phyloP scores from a whole-genome alignment of 352 stramenopile genomes.

The Lagenidium sp. region DNA sequence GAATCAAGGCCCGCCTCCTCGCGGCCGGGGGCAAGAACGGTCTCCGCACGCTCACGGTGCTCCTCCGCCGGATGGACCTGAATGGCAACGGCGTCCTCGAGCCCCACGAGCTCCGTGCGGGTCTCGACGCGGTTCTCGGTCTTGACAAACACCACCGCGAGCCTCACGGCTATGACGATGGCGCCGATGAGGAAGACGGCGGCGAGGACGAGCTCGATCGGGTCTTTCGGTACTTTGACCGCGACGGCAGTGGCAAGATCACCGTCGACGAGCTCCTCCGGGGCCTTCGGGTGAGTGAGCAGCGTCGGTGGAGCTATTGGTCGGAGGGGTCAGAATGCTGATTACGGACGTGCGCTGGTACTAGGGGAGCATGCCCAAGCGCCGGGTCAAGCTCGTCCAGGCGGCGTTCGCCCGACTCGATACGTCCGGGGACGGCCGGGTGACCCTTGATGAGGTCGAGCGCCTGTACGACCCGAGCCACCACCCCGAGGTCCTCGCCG shows the following conservation, averaged over 20 bases:
- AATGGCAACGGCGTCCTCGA: conserved; percentile 72
- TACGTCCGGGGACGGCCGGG: conserved; percentile 46
- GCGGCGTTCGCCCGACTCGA: conserved; percentile 75
- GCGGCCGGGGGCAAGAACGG: conserved; percentile 62
- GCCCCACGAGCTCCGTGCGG: conserved; percentile 56
- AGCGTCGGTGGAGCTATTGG: not conserved
- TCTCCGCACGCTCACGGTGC: conserved; percentile 52
- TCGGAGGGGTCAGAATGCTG: too few relatives aligned
- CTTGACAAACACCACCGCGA: conserved; percentile 9
- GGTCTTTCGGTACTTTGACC: conserved; percentile 73
- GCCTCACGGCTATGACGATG: too few relatives aligned
- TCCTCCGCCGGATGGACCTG: conserved; percentile 71
- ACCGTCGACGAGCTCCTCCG: conserved; percentile 87
- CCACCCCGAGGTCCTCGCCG: conserved; percentile 74
- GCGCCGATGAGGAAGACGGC: too few relatives aligned
- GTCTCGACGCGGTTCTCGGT: conserved; percentile 38
- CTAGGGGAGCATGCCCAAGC: conserved; percentile 68
- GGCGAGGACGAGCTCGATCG: conserved; percentile 33
- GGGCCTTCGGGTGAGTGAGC: conserved; percentile 52
- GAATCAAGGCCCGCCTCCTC: conserved; percentile 41
- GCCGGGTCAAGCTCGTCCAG: conserved; percentile 74
- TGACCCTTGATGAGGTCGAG: conserved; percentile 66
- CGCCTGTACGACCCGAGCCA: conserved; percentile 66
- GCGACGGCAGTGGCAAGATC: conserved; percentile 73
- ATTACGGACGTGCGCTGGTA: not conserved